phyloP scores from a whole-genome alignment of 345 rosid genomes.

The Acer negundo region DNA sequence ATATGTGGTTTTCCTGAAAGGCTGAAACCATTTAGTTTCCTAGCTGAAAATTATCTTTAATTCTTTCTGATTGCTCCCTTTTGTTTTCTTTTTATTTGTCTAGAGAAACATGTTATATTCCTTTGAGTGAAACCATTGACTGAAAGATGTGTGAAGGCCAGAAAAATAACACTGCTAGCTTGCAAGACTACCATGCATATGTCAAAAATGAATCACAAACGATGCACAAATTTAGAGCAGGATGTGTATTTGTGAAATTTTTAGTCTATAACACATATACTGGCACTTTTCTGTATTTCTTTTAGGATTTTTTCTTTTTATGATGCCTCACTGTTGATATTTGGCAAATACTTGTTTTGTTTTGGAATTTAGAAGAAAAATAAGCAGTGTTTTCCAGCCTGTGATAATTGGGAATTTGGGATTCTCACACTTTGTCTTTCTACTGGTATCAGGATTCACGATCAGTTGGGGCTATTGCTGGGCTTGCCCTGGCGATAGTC shows the following conservation, averaged over 20 bases:
- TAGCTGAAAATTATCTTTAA: not conserved
- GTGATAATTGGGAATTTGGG: not conserved
- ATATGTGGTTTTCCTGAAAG: not conserved
- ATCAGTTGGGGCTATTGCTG: constrained; percentile 92
- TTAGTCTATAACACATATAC: not conserved
- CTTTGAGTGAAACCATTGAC: not conserved
- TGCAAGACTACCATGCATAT: not conserved
- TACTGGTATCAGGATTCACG: constrained; percentile 63
- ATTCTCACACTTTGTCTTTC: constrained; percentile 16
- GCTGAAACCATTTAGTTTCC: not conserved
- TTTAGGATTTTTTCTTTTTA: not conserved
- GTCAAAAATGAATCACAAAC: not conserved
- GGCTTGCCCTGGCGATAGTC: constrained; percentile 87
- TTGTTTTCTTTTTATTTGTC: not conserved
- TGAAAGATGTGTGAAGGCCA: not conserved
- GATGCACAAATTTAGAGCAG: not conserved
- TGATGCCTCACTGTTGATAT: not conserved
- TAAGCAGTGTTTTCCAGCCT: not conserved
- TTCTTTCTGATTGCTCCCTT: not conserved
- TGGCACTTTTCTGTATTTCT: not conserved
- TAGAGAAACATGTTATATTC: not conserved
- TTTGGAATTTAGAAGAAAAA: not conserved
- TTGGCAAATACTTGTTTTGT: not conserved
- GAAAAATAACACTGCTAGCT: not conserved
- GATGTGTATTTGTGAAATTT: not conserved